Conservation (phyloP, 2,329 filamentous ascomycete genomes). For the Lachnellula suecica region DNA sequence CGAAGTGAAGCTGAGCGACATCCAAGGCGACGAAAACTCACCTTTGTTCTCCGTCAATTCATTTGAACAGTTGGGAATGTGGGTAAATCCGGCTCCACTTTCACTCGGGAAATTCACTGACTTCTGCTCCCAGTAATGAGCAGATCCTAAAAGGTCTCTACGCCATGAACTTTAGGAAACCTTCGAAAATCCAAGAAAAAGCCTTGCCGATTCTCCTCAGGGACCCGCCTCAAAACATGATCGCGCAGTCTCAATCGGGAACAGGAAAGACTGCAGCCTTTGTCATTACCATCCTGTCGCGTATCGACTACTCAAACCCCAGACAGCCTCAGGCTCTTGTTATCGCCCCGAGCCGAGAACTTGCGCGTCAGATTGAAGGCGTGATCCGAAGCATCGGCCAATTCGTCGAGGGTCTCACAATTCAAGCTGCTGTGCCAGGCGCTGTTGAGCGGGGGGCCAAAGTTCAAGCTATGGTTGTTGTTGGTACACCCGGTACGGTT, state of each 20-base stretch:
- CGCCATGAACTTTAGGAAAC: conserved; percentile 85
- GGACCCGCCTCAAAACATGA: conserved; percentile 89
- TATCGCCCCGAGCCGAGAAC: conserved; percentile 88
- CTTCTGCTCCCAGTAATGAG: conserved; percentile 34
- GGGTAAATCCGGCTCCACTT: conserved; percentile 37
- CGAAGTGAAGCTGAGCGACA: conserved; percentile 86
- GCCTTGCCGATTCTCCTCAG: conserved; percentile 85
- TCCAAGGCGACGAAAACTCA: conserved; percentile 82
- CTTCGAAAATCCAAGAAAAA: conserved; percentile 96
- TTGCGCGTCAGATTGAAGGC: conserved; percentile 89
- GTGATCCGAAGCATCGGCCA: conserved; percentile 83
- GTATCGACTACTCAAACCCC: conserved; percentile 71
- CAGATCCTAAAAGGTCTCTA: conserved; percentile 76
- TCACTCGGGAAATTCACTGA: conserved; percentile 9
- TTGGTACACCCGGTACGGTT: conserved; percentile 92
- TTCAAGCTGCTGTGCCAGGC: conserved; percentile 83
- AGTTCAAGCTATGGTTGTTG: conserved; percentile 76
- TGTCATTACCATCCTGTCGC: conserved; percentile 85
- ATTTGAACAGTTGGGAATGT: conserved; percentile 88
- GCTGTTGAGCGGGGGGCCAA: conserved; percentile 65
- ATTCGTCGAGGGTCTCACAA: conserved; percentile 73
- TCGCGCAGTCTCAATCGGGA: conserved; percentile 98
- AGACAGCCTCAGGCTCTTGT: conserved; percentile 80
- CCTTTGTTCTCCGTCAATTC: conserved; percentile 81
- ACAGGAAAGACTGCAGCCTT: conserved; percentile 98